Evolutionary conservation across 495 filamentous ascomycete species (phyloP).

Genomic region (Parathielavia hyrcaniae): DNA sequence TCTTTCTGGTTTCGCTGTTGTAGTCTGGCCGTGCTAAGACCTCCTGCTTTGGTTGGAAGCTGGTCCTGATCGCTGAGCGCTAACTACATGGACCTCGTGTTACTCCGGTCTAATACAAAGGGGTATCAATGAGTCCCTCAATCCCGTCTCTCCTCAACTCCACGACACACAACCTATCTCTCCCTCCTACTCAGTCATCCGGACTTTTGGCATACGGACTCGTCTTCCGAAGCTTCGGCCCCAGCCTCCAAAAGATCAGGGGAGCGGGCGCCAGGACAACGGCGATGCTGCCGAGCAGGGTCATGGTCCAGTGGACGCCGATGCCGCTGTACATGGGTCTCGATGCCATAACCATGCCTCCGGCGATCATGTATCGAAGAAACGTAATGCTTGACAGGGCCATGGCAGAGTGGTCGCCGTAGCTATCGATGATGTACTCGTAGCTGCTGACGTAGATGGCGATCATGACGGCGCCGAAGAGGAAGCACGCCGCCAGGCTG

Average conservation of each 20-base stretch:
- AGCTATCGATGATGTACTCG: constrained; percentile 53
- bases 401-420: constrained; percentile 44
- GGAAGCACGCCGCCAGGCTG: constrained; percentile 25
- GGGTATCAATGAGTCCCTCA: background rate
- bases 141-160: no score
- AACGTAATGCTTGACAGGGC: constrained; percentile 46
- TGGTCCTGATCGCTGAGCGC: no score
- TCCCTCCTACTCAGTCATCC: background rate
- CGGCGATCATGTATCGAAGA: constrained; percentile 47
- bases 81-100: no score
- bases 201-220: constrained; percentile 24
- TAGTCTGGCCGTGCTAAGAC: no score
- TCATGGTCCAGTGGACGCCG: constrained; percentile 37
- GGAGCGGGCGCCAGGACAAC: constrained; percentile 23
- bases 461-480: constrained; percentile 31
- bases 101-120: no score
- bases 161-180: background rate
- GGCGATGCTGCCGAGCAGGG: constrained; percentile 21
- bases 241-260: constrained; percentile 26
- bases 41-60: no score
- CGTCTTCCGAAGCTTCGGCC: constrained; percentile 24
- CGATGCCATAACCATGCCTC: constrained; percentile 41
- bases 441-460: constrained; percentile 47
- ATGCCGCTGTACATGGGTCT: constrained; percentile 34
- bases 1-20: no score